Conservation (phyloP, 208 protist genomes). For the Leishmania tarentolae region DNA sequence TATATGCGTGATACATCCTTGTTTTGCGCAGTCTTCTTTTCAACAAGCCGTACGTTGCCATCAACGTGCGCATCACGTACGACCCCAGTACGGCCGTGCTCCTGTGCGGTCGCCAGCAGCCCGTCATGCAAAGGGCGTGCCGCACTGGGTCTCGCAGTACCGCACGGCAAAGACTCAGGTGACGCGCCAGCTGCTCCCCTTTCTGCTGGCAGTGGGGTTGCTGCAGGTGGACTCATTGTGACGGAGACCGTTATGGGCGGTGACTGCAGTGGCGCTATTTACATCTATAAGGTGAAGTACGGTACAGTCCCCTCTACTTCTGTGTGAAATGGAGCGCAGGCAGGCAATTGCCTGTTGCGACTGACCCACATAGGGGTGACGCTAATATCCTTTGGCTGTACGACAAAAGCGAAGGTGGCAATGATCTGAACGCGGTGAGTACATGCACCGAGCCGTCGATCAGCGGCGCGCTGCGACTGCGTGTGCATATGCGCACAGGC, state of each 20-base stretch:
- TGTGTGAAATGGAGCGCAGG: neutral
- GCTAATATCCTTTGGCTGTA: neutral
- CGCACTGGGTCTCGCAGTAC: neutral
- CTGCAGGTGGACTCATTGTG: slow-evolving; percentile 23
- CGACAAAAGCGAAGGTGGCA: neutral
- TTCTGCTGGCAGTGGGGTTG: neutral
- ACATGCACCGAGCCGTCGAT: neutral
- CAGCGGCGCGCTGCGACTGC: slow-evolving; percentile 5
- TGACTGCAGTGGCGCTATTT: neutral
- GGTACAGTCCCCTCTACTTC: neutral
- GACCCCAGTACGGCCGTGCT: slow-evolving; percentile 29
- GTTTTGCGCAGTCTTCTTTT: slow-evolving; percentile 8
- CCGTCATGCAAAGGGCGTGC: neutral
- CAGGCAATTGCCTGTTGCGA: neutral
- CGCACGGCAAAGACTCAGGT: neutral
- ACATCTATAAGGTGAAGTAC: neutral
- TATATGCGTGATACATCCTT: slow-evolving; percentile 21
- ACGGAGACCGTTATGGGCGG: slow-evolving; percentile 11
- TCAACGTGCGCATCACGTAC: slow-evolving; percentile 24
- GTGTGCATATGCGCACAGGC: slow-evolving; percentile 9
- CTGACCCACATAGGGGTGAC: neutral
- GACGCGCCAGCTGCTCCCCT: neutral
- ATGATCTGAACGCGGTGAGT: neutral
- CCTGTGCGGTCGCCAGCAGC: slow-evolving; percentile 15
- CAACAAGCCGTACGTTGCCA: slow-evolving; percentile 17